phyloP scores from a whole-genome alignment of 192 early-diverging fungal genomes.

The Dissophora globulifera region DNA sequence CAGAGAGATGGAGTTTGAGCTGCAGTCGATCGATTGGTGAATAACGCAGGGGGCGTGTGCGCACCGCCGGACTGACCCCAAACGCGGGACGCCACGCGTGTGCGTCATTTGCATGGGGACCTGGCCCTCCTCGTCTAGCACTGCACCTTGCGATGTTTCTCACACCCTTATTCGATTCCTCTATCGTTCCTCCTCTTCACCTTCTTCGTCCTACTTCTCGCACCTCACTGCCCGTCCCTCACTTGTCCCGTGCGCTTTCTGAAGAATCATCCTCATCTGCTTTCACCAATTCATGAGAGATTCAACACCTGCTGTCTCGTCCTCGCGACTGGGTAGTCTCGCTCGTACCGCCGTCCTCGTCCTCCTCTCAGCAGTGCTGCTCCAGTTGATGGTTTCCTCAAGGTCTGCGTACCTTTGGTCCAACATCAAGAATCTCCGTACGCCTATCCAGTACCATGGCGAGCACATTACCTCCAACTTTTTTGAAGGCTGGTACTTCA shows the following conservation, averaged over 20 bases:
- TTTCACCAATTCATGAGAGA: not conserved
- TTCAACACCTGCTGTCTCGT: not conserved
- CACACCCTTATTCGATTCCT: not conserved
- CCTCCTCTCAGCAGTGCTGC: slow-evolving; percentile 2
- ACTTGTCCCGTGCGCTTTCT: not conserved
- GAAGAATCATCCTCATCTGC: not conserved
- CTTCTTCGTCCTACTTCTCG: not conserved
- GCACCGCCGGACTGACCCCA: too few species aligned
- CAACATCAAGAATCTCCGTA: slow-evolving; percentile 34
- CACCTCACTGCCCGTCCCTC: not conserved
- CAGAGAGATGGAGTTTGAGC: too few species aligned
- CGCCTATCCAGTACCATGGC: slow-evolving; percentile 50
- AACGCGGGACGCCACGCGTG: too few species aligned
- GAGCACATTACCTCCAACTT: slow-evolving; percentile 36
- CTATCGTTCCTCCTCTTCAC: not conserved
- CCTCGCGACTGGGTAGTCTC: not conserved
- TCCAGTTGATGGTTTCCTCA: slow-evolving; percentile 13
- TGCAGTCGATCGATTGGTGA: too few species aligned
- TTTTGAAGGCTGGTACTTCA: slow-evolving; percentile 63
- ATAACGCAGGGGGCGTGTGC: too few species aligned
- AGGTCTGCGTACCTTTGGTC: slow-evolving; percentile 18
- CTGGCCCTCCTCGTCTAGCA: too few species aligned
- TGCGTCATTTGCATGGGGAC: too few species aligned
- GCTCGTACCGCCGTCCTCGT: slow-evolving; percentile 11
- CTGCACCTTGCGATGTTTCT: not conserved